Evolutionary conservation across 2,329 filamentous ascomycete genomes (phyloP), one percentile per base, ranked within the genome.

Genomic region (Monosporascus cannonballus): DNA sequence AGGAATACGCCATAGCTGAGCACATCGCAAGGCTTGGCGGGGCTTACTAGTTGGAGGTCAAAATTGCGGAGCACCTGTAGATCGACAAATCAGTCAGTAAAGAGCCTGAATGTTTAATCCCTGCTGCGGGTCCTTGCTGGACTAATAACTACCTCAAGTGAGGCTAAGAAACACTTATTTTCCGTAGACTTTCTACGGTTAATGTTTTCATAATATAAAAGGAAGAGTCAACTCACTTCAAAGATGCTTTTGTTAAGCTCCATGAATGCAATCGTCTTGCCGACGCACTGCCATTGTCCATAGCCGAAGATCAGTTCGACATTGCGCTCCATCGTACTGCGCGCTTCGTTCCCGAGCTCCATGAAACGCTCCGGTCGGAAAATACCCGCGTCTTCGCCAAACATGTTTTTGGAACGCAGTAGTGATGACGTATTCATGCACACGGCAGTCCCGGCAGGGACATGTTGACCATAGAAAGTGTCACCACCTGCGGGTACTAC

Each of bases 391-490:
- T 52, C 46, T 2, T 14, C 24, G 6, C 50, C 50, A 14, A 52
- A 52, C n/a, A 49, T 22, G 3, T 9, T 18, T 8, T 20, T 17
- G 17, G 45, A 41, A 2, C 34, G 30, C 24, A 48, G 37, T 24
- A 52, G 14, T 1, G 50, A 45, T 8, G 50, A 38, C 3, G 27
- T 2, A 18, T 52, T 52, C 36, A 24, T 45, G n/a, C 46, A 37
- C 5, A 52, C 48, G 9, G 46, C 25, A 20, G 50, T 52, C 6
- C 50, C 50, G 2, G 25, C 50, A n/a, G 50, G 50, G 1, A 52
- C 46, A 20, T 6, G n/a, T 7, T 30, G 20, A 17, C 42, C 42
- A 17, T 24, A 6, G 20, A 45, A 15, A 14, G 42, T 45, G 15
- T 45, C 42, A 17, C 42, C 42, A 1, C 20, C 20, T 14, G 14